phyloP scores from a whole-genome alignment of 2,329 filamentous ascomycete genomes.

The Hirsutella minnesotensis region DNA sequence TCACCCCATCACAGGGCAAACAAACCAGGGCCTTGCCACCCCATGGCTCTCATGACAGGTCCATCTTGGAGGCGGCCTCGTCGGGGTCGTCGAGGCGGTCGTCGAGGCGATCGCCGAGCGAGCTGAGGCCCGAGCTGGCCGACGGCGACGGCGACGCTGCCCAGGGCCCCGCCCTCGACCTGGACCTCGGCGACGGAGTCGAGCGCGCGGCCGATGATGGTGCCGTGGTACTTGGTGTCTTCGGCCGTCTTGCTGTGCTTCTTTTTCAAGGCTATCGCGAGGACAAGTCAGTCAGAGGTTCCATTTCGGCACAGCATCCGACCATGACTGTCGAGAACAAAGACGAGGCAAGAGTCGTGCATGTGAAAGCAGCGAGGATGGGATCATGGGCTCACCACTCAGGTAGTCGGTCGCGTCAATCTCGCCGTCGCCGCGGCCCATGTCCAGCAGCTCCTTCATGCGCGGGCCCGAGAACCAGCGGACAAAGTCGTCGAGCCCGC shows the following conservation, averaged over 20 bases:
- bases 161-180: constrained; percentile 58
- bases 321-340: no score
- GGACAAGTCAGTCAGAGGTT: background rate
- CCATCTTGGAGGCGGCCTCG: constrained; percentile 15
- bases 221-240: constrained; percentile 75
- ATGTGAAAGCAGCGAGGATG: no score
- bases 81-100: constrained; percentile 7
- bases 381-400: constrained; percentile 49
- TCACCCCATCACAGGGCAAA: no score
- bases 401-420: constrained; percentile 58
- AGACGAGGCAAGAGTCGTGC: no score
- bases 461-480: constrained; percentile 64
- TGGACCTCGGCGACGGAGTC: constrained; percentile 57
- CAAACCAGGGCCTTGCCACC: no score
- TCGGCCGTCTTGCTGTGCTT: constrained; percentile 85
- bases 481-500: constrained; percentile 67
- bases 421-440: constrained; percentile 61
- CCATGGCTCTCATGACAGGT: background rate
- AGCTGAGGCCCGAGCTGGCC: constrained; percentile 44
- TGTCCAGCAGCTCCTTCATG: constrained; percentile 69
- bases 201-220: constrained; percentile 61
- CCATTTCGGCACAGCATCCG: no score
- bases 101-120: constrained; percentile 36
- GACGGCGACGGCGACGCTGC: constrained; percentile 27
- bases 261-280: constrained; percentile 61